Base-by-base conservation (phyloP, 495 filamentous ascomycete genomes). In the Pyrenopolyporus hunteri region DNA sequence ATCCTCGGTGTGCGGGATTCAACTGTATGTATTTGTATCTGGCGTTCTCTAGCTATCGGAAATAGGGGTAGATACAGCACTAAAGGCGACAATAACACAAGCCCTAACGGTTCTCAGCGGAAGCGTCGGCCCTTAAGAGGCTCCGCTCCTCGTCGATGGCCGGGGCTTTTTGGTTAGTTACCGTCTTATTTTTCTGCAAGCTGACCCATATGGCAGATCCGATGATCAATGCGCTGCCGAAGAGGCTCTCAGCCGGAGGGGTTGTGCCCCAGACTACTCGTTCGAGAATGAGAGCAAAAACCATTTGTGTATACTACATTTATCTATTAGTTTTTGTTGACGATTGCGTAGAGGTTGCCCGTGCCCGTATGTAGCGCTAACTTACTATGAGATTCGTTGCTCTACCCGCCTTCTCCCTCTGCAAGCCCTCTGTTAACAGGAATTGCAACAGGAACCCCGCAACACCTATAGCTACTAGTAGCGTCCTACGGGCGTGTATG, bases 371-470 rank as follows among this genome's bases (percentile, higher is more conserved):
- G 28, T 37, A 10, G 7, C 4, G 25, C 16, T 37, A 17, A 66
- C 66, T 65, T 65, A 72, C 70, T 39, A 90, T 78, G 86, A 93
- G 91, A 47, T 87, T 90, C 1, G 90, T 93, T 5, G 91, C 91
- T 23, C 88, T 82, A 1, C 83, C 82, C 4, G 83, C 84, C 46
- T 77, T 77, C 59, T 80, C 89, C 23, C 89, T 79, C 50, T 87
- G 80, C 51, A 95, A 70, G 0, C 90, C 90, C 6, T 87, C 84
- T 0, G 91, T 93, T 2, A 95, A 71, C 13, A 92, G 74, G 57
- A 91, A 91, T 76, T 94, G 91, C 70, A 93, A 78, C 19, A 87
- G 64, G 64, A 95, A 94, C 0, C 91, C 91, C 25, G 83, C 87
- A 3, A 87, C 72, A 0, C 89, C 91, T 29, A 95, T 71, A 7